Percentiles rank a stretch among this genome's conserved stretches.
Evolutionary conservation across 1,139 yeast genomes (phyloP).

Genomic region (Candida albicans): DNA sequence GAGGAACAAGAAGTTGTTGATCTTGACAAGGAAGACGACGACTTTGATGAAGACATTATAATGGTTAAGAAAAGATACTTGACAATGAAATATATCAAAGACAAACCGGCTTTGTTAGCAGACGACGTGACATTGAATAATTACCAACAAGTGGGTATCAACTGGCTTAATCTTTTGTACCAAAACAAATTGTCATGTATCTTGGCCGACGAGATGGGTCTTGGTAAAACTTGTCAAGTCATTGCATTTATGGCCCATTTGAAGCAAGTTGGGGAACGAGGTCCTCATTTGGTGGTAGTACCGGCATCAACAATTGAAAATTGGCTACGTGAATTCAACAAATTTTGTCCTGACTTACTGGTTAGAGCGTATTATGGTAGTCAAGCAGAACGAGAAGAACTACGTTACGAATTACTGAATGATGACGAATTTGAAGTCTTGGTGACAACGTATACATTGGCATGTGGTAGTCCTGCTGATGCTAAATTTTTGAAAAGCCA

Average conservation of each 20-base stretch:
- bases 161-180: constrained; percentile 86
- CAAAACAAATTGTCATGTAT: constrained; percentile 82
- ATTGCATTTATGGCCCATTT: constrained; percentile 88
- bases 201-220: constrained; percentile 97
- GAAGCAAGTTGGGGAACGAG: constrained; percentile 84
- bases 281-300: constrained; percentile 91
- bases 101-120: constrained; percentile 68
- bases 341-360: constrained; percentile 77
- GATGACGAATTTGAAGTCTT: constrained; percentile 74
- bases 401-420: constrained; percentile 66
- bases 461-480: constrained; percentile 84
- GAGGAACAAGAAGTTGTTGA: constrained; percentile 29
- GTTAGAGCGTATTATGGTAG: constrained; percentile 95
- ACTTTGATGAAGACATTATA: constrained; percentile 36
- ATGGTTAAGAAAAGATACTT: constrained; percentile 22
- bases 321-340: constrained; percentile 92
- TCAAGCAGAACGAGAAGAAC: constrained; percentile 78
- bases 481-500: constrained; percentile 72
- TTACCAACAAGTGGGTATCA: constrained; percentile 93
- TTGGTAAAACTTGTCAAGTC: constrained; percentile 95
- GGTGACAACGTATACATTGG: constrained; percentile 90
- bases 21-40: constrained; percentile 22
- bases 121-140: constrained; percentile 69
- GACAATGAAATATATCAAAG: constrained; percentile 54
- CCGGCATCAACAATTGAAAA: constrained; percentile 97